Percentiles rank a stretch among this genome's conserved stretches.
Conservation (phyloP, 1,139 yeast genomes). For the Magnusiomyces paraingens region DNA sequence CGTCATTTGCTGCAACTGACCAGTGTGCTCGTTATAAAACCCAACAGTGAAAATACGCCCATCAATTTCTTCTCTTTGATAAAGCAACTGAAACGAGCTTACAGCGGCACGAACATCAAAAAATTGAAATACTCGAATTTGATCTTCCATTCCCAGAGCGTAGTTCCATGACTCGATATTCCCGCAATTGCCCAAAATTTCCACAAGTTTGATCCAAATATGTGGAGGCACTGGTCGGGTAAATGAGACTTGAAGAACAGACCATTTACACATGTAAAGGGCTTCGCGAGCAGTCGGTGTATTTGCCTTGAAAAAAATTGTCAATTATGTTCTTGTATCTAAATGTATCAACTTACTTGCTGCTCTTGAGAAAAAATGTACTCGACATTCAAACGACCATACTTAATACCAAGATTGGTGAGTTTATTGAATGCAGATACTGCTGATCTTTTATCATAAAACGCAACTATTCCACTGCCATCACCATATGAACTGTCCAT, state of each 20-base stretch:
- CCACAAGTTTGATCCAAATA: too few species aligned
- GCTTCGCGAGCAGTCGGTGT: too few species aligned
- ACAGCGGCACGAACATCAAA: constrained; percentile 1
- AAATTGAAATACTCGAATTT: not conserved
- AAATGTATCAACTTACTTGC: not conserved
- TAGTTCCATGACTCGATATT: not conserved
- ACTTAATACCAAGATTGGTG: not conserved
- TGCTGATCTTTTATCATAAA: not conserved
- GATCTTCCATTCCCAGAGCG: not conserved
- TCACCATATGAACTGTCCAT: not conserved
- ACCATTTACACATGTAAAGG: too few species aligned
- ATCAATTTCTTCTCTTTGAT: constrained; percentile 8
- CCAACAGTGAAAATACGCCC: constrained; percentile 12
- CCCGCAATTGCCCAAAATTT: not conserved
- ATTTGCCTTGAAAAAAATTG: too few species aligned
- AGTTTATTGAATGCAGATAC: not conserved
- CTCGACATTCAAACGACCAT: not conserved
- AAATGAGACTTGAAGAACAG: too few species aligned
- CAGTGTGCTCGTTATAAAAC: not conserved
- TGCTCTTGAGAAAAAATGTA: not conserved
- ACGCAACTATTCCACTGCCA: not conserved
- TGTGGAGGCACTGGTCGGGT: too few species aligned
- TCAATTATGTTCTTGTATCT: too few species aligned
- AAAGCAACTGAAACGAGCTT: not conserved
- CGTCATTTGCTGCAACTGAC: too few species aligned